A percentile compares a stretch with the other conserved stretches of the same genome.
Evolutionary conservation across 768 basidiomycete genomes (phyloP).

Genomic region (Zangia roseola): DNA sequence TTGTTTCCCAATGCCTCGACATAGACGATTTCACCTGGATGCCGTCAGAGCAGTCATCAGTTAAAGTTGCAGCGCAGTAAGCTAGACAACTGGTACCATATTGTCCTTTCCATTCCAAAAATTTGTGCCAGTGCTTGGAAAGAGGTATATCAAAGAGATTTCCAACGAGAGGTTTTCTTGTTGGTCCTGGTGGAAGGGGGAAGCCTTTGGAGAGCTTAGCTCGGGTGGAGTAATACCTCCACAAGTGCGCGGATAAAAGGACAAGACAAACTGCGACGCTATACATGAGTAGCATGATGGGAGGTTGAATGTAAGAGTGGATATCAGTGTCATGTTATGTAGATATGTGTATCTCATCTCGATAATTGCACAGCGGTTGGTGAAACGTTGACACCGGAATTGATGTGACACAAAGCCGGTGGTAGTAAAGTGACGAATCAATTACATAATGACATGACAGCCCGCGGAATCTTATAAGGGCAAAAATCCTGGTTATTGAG

Average conservation of each 20-base stretch:
- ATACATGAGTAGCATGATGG: neutral
- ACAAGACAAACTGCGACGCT: neutral
- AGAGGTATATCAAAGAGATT: constrained; percentile 11
- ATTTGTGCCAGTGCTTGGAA: constrained; percentile 7
- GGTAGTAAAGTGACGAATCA: too few relatives aligned
- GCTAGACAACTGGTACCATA: neutral
- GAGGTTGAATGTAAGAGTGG: too few relatives aligned
- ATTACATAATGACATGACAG: too few relatives aligned
- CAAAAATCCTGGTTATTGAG: too few relatives aligned
- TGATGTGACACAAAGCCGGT: too few relatives aligned
- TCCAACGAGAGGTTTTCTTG: neutral
- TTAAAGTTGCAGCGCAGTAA: neutral
- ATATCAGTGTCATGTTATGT: too few relatives aligned
- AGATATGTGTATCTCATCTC: too few relatives aligned
- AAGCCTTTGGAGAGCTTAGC: constrained; percentile 6
- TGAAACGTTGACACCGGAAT: too few relatives aligned
- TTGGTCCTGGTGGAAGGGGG: constrained; percentile 6
- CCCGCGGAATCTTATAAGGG: too few relatives aligned
- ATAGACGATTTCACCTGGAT: constrained; percentile 30
- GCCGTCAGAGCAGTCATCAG: neutral
- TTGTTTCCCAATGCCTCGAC: constrained; percentile 26
- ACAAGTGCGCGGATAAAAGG: neutral
- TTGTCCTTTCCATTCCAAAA: constrained; percentile 7
- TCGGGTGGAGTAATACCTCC: neutral
- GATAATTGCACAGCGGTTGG: too few relatives aligned